A percentile compares a stretch with the other conserved stretches of the same genome.
Conservation (phyloP, 2,329 filamentous ascomycete genomes). For the Hirsutella minnesotensis region DNA sequence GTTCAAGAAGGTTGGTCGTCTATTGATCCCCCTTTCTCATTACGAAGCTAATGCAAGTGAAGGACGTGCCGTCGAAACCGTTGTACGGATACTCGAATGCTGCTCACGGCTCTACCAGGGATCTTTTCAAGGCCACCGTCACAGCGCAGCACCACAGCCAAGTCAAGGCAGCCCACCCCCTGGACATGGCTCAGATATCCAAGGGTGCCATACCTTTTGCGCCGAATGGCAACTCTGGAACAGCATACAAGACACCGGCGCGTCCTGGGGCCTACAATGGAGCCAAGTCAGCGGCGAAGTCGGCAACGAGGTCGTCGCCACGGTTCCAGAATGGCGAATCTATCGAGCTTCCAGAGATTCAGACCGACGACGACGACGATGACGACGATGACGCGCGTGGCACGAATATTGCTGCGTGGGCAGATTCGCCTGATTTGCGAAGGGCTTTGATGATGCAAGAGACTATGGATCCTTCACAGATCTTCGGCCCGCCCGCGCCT, state of each 20-base stretch:
- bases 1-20: slow-evolving; percentile 50
- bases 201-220: slow-evolving; percentile 88
- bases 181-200: slow-evolving; percentile 79
- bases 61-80: slow-evolving; percentile 51
- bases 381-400: slow-evolving; percentile 51
- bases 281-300: slow-evolving; percentile 47
- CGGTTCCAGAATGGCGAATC: slow-evolving; percentile 80
- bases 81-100: slow-evolving; percentile 51
- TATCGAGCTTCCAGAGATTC: slow-evolving; percentile 89
- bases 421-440: slow-evolving; percentile 73
- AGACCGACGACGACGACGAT: slow-evolving; percentile 86
- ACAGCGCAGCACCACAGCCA: slow-evolving; percentile 56
- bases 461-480: slow-evolving; percentile 66
- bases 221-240: slow-evolving; percentile 46
- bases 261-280: slow-evolving; percentile 32
- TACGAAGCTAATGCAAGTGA: slow-evolving; percentile 2
- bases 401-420: slow-evolving; percentile 63
- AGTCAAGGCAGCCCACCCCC: slow-evolving; percentile 51
- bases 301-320: slow-evolving; percentile 58
- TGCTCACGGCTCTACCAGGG: slow-evolving; percentile 38
- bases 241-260: slow-evolving; percentile 59
- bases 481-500: slow-evolving; percentile 82
- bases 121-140: slow-evolving; percentile 55
- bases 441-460: slow-evolving; percentile 71
- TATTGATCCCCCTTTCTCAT: background rate